Evolutionary conservation across 192 early-diverging fungal species (phyloP), one percentile per base, ranked within the genome.

Genomic region (Obelidium mucronatum): DNA sequence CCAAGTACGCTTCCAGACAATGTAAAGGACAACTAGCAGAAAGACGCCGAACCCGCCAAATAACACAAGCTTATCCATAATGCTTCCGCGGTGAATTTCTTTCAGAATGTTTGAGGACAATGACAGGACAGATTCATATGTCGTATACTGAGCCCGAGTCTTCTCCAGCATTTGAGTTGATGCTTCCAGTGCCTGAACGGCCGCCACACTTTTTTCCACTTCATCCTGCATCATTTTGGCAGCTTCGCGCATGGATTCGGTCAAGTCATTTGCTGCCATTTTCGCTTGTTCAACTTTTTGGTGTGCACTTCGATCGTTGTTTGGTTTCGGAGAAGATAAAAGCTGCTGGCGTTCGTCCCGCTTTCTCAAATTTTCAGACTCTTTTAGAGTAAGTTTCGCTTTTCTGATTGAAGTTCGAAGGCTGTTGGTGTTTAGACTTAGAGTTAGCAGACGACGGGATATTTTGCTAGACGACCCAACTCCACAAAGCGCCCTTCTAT

Each of bases 1-100:
- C 77, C 77, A 78, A 1, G 53, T 40, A 17, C 77, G 77, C 53
- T 66, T 61, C 69, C 77, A 72, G 3, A 73, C 28, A 26, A 78
- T 52, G 44, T 78, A 78, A 22, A 36, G 3, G 22, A 73, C 71
- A 5, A 70, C 65, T 5, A 64, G 35, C 28, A 78, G 42, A 37
- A 78, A 78, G 33, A 73, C 17, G 3, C 31, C 30, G 24, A 78
- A 51, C 22, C 77, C 77, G 4, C 77, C 68, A 40, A 36, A 73
- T 13, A 78, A 17, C 3, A 78, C 44, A 34, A 73, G 34, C 44
- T 72, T 61, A 69, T 78, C 77, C 71, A 73, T 73, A 26, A 72
- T 62, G 26, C 34, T 48, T 28, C 71, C 56, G 5, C 54, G 53
- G 22, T 78, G 68, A 1, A 78, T 73, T 31, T 78, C 34, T 13